phyloP scores from a whole-genome alignment of 495 filamentous ascomycete genomes.

The Amniculicola lignicola region DNA sequence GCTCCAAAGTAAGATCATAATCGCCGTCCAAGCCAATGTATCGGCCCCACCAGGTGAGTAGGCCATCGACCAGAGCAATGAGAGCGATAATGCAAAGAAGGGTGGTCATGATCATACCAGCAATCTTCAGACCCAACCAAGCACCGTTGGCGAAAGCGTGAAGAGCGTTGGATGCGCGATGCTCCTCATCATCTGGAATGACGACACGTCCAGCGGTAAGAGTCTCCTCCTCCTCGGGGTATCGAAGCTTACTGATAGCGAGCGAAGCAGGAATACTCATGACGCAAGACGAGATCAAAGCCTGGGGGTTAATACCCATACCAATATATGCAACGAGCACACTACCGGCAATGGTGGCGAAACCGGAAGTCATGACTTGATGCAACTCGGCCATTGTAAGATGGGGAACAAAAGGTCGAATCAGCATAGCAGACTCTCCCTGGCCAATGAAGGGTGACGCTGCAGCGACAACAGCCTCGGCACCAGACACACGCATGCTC shows the following conservation, averaged over 20 bases:
- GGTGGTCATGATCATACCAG: conserved; percentile 74
- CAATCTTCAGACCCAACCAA: conserved; percentile 78
- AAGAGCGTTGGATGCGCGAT: conserved; percentile 69
- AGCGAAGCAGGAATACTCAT: conserved; percentile 91
- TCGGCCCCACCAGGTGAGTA: conserved; percentile 84
- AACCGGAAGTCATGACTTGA: conserved; percentile 83
- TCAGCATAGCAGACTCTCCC: conserved; percentile 89
- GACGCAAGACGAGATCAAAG: conserved; percentile 85
- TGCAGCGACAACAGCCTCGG: conserved; percentile 85
- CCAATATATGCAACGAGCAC: conserved; percentile 65
- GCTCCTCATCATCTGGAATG: conserved; percentile 69
- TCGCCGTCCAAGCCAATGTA: conserved; percentile 69
- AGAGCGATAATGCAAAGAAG: conserved; percentile 84
- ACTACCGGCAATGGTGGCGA: conserved; percentile 57
- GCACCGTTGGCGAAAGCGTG: conserved; percentile 86
- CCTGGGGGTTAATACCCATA: conserved; percentile 77
- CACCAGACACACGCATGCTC: conserved; percentile 83
- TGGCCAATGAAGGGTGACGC: conserved; percentile 95
- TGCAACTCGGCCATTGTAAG: conserved; percentile 83
- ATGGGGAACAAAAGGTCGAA: conserved; percentile 78
- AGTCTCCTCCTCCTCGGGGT: conserved; percentile 80
- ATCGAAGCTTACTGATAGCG: conserved; percentile 82
- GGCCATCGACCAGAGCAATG: conserved; percentile 68
- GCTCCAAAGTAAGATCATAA: conserved; percentile 65
- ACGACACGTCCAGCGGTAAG: conserved; percentile 75